Base-by-base conservation (phyloP, 116 monocot species). In the Papilionanthe hybrid region DNA sequence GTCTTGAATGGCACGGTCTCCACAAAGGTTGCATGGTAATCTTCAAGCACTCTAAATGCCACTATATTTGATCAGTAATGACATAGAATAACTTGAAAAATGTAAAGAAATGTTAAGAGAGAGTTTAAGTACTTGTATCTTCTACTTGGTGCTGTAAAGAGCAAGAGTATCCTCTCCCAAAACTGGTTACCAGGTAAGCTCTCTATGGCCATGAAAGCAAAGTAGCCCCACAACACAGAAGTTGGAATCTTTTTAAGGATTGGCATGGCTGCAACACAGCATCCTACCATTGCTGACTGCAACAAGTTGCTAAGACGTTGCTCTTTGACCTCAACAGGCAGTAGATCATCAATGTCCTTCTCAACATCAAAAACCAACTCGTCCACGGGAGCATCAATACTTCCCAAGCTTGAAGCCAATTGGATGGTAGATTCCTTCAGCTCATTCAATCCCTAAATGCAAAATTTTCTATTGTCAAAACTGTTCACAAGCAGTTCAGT, bases 221-320 rank as follows among this genome's bases (percentile, higher is more conserved):
- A 95, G 79, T 93, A 95, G 5, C 95, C 95, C 95, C 95, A 95
- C 1, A 95, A 89, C 41, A 95, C 95, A 7, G 95, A 95, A 4
- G 95, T 95, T 27, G 95, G 95, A 28, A 95, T 95, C 89, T 81
- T 92, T 81, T 91, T 95, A 20, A 95, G 82, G 3, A 95, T 23
- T 5, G 95, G 95, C 95, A 95, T 95, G 15, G 95, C 95, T 12
- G 88, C 93, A 42, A 95, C 91, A 76, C 95, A 95, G 10, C 81
- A 86, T 8, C 84, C 93, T 13, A 95, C 95, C 95, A 95, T 85
- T 0, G 76, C 20, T 5, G 95, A 73, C 77, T 95, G 95, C 47
- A 95, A 79, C 27, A 95, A 73, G 82, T 95, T 95, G 58, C 95
- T 95, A 15, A 95, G 68, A 1, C 95, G 84, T 77, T 95, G 95